Conservation (phyloP, 352 stramenopile species). For the Globisporangium parvum region DNA sequence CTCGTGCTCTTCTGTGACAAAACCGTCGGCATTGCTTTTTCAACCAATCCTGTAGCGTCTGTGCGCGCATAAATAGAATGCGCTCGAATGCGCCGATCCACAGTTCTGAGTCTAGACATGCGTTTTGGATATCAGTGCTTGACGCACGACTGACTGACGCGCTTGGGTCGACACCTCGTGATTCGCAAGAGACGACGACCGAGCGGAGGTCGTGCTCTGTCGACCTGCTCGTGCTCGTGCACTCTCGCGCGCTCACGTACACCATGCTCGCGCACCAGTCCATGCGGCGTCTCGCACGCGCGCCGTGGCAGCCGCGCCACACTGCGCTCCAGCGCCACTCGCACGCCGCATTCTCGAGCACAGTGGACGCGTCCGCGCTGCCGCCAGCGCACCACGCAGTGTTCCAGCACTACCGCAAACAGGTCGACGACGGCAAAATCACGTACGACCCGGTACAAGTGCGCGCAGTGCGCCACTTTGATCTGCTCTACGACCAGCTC, state of each 20-base stretch:
- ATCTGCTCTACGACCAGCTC: constrained; percentile 51
- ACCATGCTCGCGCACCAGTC: constrained; percentile 1
- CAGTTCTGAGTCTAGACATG: too few relatives aligned
- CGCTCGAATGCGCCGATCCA: too few relatives aligned
- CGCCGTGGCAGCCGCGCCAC: background rate
- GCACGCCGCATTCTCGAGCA: constrained; percentile 3
- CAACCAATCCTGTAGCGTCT: too few relatives aligned
- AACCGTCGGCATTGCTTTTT: too few relatives aligned
- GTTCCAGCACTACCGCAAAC: constrained; percentile 44
- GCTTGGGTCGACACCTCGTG: too few relatives aligned
- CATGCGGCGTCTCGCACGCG: constrained; percentile 5
- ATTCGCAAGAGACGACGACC: too few relatives aligned
- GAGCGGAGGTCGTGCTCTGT: too few relatives aligned
- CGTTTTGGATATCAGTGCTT: too few relatives aligned
- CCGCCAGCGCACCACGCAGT: constrained; percentile 3
- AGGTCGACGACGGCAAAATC: constrained; percentile 39
- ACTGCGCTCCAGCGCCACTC: background rate
- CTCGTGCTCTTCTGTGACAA: too few relatives aligned
- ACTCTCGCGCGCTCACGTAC: background rate
- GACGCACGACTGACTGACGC: too few relatives aligned
- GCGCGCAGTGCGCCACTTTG: constrained; percentile 56
- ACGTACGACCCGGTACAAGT: constrained; percentile 70
- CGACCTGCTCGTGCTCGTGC: too few relatives aligned
- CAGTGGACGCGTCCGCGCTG: background rate
- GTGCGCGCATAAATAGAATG: too few relatives aligned